Evolutionary conservation across 768 basidiomycete species (phyloP).

Genomic region (Boletus patriciae): DNA sequence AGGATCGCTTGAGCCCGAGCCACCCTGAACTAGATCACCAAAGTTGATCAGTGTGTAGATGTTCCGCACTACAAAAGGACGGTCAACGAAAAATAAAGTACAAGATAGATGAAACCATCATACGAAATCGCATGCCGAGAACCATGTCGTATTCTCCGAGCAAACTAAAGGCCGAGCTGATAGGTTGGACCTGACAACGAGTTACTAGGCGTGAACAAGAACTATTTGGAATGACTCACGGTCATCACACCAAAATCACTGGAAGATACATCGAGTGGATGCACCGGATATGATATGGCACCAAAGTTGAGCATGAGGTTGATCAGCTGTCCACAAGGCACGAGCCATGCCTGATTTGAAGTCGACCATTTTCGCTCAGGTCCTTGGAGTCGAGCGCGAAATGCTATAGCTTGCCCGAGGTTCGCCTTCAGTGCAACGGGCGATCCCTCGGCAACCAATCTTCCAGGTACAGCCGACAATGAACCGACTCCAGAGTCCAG

Average conservation of each 20-base stretch:
- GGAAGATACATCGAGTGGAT: slow-evolving; percentile 69
- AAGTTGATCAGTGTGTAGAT: slow-evolving; percentile 70
- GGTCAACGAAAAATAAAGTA: slow-evolving; percentile 3
- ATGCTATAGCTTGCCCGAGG: slow-evolving; percentile 70
- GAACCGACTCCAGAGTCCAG: too few species aligned
- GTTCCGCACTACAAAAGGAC: slow-evolving; percentile 61
- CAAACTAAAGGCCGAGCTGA: slow-evolving; percentile 75
- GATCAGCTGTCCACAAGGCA: slow-evolving; percentile 73
- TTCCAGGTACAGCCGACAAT: slow-evolving; percentile 74
- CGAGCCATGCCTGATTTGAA: slow-evolving; percentile 58
- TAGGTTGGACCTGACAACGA: slow-evolving; percentile 68
- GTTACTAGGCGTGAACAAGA: slow-evolving; percentile 8
- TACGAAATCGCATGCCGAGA: slow-evolving; percentile 78
- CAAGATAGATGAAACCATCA: slow-evolving; percentile 24
- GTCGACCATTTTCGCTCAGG: slow-evolving; percentile 55
- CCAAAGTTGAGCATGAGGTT: slow-evolving; percentile 73
- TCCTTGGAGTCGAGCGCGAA: slow-evolving; percentile 44
- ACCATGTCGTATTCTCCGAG: slow-evolving; percentile 82
- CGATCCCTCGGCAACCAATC: slow-evolving; percentile 67
- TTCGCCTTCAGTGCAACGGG: slow-evolving; percentile 72
- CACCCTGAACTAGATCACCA: slow-evolving; percentile 62
- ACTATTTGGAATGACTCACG: slow-evolving; percentile 41
- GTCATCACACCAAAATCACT: slow-evolving; percentile 54
- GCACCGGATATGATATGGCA: slow-evolving; percentile 64
- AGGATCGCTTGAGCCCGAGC: slow-evolving; percentile 51